Evolutionary conservation across 2,329 filamentous ascomycete genomes (phyloP), one percentile per base, ranked within the genome.

Genomic region (Venturia oleaginea): DNA sequence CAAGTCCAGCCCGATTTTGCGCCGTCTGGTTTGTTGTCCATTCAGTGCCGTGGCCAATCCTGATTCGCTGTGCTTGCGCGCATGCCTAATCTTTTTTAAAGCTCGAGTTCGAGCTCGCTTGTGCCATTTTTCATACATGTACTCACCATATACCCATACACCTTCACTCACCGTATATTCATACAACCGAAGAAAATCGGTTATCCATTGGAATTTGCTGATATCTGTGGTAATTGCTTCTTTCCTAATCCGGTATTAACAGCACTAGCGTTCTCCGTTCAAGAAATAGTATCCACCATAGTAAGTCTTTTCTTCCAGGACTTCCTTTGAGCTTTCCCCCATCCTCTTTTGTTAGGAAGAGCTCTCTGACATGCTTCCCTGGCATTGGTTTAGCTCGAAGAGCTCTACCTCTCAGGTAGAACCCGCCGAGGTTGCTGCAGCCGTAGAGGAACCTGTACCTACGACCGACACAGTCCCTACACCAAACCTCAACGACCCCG

Each of bases 321-420:
- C 24, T 10, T 51, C 22, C 46, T 22, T 51, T 22, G 22, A 15
- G n/a, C 1, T 19, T 22, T n/a, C 30, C 51, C 30, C 30, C 30
- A 34, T 57, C 51, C 34, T 4, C 51, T n/a, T 54, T 34, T 27
- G 22, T 19, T 34, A 13, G 30, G n/a, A 11, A n/a, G 3, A 15
- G 2, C 48, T n/a, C 34, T 57, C 51, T 57, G 51, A 57, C 30
- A 57, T 57, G 51, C 27, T 57, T 57, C 51, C 51, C 30, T 57
- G 51, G 51, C 30, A 57, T 19, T 57, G 51, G 51, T 57, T 57
- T n/a, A 57, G 51, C 51, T 57, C 51, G 27, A 57, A 57, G 51
- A 34, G 51, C 51, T 34, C 51, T 32, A 34, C 51, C 51, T 3
- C 30, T 57, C 27, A 57, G 51, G 27, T n/a, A 57, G 51, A 57